These are phyloP conservation scores for Backusella tarrabulga DNA, from an alignment of 192 early-diverging fungal genomes.

Conservation along the genomic window DNA sequence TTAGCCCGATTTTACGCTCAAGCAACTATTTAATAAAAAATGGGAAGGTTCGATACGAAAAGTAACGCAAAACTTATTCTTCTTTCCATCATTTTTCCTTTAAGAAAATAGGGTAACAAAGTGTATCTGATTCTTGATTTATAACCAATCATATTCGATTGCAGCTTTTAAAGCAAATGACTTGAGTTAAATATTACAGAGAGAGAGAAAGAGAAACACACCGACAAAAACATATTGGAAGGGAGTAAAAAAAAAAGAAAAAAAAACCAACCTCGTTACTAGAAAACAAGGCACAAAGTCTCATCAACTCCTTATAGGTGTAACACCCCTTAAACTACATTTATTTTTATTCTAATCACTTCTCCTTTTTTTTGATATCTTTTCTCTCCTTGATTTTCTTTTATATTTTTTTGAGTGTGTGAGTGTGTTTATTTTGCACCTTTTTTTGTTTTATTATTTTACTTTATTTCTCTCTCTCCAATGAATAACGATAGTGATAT, in stretches of 20 bases:
- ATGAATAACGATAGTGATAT: constrained; percentile 63
- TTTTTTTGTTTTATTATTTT: constrained; percentile 3
- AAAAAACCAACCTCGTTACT: constrained; percentile 1
- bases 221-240: background rate
- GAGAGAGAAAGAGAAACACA: background rate
- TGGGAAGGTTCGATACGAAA: background rate
- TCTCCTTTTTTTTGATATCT: constrained; percentile 8
- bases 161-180: background rate
- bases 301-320: background rate
- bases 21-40: background rate
- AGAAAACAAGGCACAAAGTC: constrained; percentile 6
- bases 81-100: background rate
- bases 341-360: constrained; percentile 7
- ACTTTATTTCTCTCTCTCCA: background rate
- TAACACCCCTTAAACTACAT: constrained; percentile 8
- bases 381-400: constrained; percentile 1
- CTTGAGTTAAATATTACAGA: background rate
- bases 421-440: background rate
- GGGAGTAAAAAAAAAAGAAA: background rate
- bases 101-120: background rate
- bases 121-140: background rate
- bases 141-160: background rate
- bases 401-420: background rate
- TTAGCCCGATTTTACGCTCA: background rate
- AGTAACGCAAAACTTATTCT: background rate